Conservation (phyloP, 176 grass and related monocot genomes). For the bread wheat (Triticum aestivum) region DNA sequence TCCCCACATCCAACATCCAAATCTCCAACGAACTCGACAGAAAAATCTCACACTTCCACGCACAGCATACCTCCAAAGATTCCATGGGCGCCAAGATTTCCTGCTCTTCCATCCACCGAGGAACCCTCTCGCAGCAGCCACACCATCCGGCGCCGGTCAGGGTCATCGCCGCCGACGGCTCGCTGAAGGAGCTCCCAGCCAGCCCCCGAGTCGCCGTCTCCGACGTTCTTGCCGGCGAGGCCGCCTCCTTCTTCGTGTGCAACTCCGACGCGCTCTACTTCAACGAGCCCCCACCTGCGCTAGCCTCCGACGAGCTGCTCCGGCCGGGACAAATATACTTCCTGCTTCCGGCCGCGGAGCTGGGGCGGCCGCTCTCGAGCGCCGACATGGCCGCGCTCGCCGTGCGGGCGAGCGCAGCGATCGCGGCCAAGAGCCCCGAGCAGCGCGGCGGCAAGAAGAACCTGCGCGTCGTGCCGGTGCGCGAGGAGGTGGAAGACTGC, state of each 20-base stretch:
- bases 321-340: constrained; percentile 54
- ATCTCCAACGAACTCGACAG: background rate
- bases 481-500: background rate
- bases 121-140: background rate
- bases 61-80: background rate
- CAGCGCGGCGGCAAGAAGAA: background rate
- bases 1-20: background rate
- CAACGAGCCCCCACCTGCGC: constrained; percentile 20
- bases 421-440: constrained; percentile 5
- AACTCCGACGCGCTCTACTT: constrained; percentile 69
- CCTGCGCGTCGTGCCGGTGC: constrained; percentile 36
- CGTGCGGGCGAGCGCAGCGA: constrained; percentile 46
- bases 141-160: constrained; percentile 13
- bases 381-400: constrained; percentile 57
- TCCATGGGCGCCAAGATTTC: constrained; percentile 54
- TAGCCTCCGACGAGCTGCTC: constrained; percentile 33
- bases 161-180: constrained; percentile 52
- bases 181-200: constrained; percentile 42
- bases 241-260: constrained; percentile 49
- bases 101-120: constrained; percentile 1
- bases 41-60: background rate
- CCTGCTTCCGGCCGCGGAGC: constrained; percentile 39
- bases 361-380: constrained; percentile 21
- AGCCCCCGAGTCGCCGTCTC: constrained; percentile 1
- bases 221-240: background rate